These are phyloP conservation scores for Pseudotulostoma volvatum DNA, from an alignment of 495 filamentous ascomycete species.

Conservation along the genomic window DNA sequence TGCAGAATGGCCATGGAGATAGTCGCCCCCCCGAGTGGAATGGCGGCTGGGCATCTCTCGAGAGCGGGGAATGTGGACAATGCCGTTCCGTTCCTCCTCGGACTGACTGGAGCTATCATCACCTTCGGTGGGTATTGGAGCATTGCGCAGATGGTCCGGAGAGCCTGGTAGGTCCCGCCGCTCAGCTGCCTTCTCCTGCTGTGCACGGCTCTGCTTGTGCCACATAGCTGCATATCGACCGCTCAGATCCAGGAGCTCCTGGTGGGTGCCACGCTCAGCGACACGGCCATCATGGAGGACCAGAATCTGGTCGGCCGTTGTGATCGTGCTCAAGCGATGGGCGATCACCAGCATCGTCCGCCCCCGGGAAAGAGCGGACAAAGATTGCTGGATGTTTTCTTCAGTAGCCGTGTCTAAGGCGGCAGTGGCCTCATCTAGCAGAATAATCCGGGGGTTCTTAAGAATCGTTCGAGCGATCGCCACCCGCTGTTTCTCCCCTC, in stretches of 20 bases:
- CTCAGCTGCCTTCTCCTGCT: constrained; percentile 56
- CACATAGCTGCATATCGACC: constrained; percentile 88
- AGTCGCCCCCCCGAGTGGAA: constrained; percentile 9
- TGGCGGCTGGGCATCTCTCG: constrained; percentile 9
- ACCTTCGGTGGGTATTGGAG: constrained; percentile 13
- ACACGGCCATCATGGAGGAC: constrained; percentile 79
- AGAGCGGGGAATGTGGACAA: constrained; percentile 12
- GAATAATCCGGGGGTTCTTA: constrained; percentile 89
- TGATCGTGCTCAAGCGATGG: constrained; percentile 89
- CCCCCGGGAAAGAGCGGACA: constrained; percentile 60
- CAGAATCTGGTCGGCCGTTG: constrained; percentile 83
- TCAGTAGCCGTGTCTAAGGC: constrained; percentile 92
- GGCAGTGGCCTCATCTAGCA: constrained; percentile 91
- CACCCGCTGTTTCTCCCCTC: constrained; percentile 92
- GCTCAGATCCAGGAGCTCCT: constrained; percentile 58
- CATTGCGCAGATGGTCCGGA: constrained; percentile 30
- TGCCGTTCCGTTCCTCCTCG: constrained; percentile 31
- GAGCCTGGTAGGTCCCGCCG: constrained; percentile 40
- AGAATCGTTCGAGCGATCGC: constrained; percentile 93
- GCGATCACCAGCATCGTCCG: constrained; percentile 77
- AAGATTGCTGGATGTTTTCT: constrained; percentile 80
- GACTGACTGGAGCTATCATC: constrained; percentile 39
- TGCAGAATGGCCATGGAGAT: not conserved
- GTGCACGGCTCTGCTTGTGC: constrained; percentile 84
- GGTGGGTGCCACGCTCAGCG: constrained; percentile 71